Conservation (phyloP, 441 rosid genomes). For the Corymbia citriodora region DNA sequence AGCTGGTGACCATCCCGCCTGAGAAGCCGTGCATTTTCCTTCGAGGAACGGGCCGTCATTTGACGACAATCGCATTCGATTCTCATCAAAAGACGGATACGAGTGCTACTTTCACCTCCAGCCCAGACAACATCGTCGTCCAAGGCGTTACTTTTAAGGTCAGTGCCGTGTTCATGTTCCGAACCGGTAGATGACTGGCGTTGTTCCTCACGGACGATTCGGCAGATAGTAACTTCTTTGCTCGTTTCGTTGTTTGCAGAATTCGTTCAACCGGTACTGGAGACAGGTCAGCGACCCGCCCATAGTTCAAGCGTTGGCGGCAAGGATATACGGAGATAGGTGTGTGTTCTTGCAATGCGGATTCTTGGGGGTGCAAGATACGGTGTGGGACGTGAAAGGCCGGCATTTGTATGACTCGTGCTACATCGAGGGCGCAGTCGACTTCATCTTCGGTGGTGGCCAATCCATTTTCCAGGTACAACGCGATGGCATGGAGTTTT, state of each 20-base stretch:
- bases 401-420: slow-evolving; percentile 34
- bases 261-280: slow-evolving; percentile 2
- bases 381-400: slow-evolving; percentile 40
- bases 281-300: not conserved
- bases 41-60: not conserved
- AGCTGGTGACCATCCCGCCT: not conserved
- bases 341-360: slow-evolving; percentile 30
- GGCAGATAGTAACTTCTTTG: not conserved
- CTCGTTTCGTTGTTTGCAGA: not conserved
- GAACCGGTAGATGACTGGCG: not conserved
- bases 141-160: slow-evolving; percentile 3
- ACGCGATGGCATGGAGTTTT: not conserved
- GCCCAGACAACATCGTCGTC: not conserved
- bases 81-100: not conserved
- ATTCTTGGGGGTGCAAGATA: slow-evolving; percentile 52
- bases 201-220: not conserved
- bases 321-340: slow-evolving; percentile 36
- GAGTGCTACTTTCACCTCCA: not conserved
- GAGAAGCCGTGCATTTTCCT: slow-evolving; percentile 1
- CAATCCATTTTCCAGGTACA: slow-evolving; percentile 45
- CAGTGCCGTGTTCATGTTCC: not conserved
- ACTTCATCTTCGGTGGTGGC: slow-evolving; percentile 46
- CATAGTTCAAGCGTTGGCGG: slow-evolving; percentile 36
- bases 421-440: slow-evolving; percentile 45
- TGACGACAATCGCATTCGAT: not conserved